A percentile compares a stretch with the other conserved stretches of the same genome.
phyloP scores from a whole-genome alignment of 257 asterid genomes.

The Capsicum pubescens region DNA sequence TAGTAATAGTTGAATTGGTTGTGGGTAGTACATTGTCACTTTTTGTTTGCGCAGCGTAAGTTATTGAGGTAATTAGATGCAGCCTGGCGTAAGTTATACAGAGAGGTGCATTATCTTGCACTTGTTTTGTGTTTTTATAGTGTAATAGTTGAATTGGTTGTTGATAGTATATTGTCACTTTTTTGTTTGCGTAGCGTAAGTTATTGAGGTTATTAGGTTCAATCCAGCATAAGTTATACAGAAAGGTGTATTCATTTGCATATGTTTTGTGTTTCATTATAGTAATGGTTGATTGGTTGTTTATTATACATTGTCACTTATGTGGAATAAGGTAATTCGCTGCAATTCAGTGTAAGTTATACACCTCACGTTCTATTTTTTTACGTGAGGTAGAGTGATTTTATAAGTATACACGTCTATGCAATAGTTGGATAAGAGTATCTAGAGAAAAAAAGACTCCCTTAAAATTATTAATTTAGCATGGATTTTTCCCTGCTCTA shows the following conservation, averaged over 20 bases:
- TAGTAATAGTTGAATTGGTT: background rate
- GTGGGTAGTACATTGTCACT: constrained; percentile 11
- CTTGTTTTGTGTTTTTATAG: too few relatives aligned
- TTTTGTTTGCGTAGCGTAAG: too few relatives aligned
- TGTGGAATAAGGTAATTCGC: background rate
- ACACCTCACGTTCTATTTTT: background rate
- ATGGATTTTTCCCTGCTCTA: background rate
- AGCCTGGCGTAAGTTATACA: background rate
- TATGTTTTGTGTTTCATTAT: too few relatives aligned
- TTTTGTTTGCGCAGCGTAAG: background rate
- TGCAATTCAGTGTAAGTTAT: background rate
- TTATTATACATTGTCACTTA: too few relatives aligned
- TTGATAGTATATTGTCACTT: too few relatives aligned
- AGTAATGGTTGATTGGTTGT: too few relatives aligned
- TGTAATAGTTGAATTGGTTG: too few relatives aligned
- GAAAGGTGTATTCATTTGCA: too few relatives aligned
- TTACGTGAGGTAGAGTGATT: background rate
- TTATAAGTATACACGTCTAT: background rate
- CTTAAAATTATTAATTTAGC: background rate
- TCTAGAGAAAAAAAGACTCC: background rate
- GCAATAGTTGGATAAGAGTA: constrained; percentile 18
- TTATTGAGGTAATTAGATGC: background rate
- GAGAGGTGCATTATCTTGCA: background rate
- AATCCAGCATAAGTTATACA: too few relatives aligned
- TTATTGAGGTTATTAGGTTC: too few relatives aligned